These are phyloP conservation scores for Candida railenensis DNA, from an alignment of 805 yeast species.

Conservation along the genomic window DNA sequence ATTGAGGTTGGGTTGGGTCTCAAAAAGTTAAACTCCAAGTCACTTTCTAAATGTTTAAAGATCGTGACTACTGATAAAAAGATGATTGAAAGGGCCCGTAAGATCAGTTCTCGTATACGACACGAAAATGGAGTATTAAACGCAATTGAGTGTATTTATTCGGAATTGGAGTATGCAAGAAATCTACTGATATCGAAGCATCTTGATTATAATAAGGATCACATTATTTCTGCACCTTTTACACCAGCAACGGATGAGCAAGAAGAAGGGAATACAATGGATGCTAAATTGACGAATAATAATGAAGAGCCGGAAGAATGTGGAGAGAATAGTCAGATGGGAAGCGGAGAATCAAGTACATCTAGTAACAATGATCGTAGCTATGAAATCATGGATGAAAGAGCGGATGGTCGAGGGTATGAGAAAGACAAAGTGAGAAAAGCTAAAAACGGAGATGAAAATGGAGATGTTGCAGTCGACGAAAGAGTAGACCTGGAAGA, in stretches of 20 bases:
- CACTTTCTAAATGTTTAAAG: slow-evolving; percentile 65
- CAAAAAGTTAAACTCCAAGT: slow-evolving; percentile 61
- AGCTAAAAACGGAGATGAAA: no score
- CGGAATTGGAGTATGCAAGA: slow-evolving; percentile 74
- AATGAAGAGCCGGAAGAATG: neutral
- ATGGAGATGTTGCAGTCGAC: no score
- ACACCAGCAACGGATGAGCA: no score
- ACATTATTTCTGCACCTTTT: no score
- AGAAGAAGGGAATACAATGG: slow-evolving; percentile 11
- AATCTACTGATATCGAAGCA: slow-evolving; percentile 51
- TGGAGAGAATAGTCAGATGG: neutral
- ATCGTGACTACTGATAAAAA: slow-evolving; percentile 66
- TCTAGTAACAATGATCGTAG: no score
- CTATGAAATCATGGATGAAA: slow-evolving; percentile 23
- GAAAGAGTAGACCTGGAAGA: slow-evolving; percentile 7
- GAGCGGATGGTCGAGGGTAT: slow-evolving; percentile 24
- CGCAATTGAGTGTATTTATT: slow-evolving; percentile 78
- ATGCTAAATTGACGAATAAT: neutral
- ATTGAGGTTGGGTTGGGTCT: slow-evolving; percentile 79
- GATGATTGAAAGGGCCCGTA: slow-evolving; percentile 65
- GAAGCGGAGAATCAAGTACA: no score
- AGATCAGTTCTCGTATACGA: slow-evolving; percentile 60
- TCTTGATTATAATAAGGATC: slow-evolving; percentile 24
- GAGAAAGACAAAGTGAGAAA: no score
- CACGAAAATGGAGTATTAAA: slow-evolving; percentile 77